phyloP scores from a whole-genome alignment of 371 early-diverging fungal genomes.

The Mucor circinelloides region DNA sequence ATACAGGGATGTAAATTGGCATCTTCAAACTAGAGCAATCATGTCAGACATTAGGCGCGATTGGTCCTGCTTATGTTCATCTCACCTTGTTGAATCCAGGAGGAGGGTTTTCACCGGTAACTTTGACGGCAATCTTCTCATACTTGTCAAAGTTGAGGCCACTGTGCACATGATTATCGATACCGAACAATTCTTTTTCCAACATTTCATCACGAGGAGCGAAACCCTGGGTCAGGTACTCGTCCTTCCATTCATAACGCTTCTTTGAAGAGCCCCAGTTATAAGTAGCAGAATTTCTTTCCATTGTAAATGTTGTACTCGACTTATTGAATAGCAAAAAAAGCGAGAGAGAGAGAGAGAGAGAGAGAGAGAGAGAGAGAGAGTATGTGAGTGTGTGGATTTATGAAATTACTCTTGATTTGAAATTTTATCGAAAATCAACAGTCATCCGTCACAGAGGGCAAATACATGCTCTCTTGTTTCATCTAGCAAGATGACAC shows the following conservation, averaged over 20 bases:
- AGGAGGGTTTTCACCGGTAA: constrained; percentile 51
- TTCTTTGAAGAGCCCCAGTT: constrained; percentile 47
- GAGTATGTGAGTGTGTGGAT: too few species aligned
- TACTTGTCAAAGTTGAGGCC: constrained; percentile 68
- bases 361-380: too few species aligned
- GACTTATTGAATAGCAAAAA: neutral
- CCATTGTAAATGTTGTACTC: neutral
- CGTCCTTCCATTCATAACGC: constrained; percentile 51
- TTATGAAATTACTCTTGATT: neutral
- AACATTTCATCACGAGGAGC: constrained; percentile 45
- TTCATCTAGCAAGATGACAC: too few species aligned
- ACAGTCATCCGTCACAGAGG: too few species aligned
- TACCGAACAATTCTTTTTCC: constrained; percentile 60
- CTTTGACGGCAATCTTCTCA: constrained; percentile 53
- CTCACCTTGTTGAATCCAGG: constrained; percentile 40
- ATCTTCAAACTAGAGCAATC: constrained; percentile 45
- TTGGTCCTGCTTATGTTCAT: neutral
- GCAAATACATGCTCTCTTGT: too few species aligned
- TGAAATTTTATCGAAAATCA: neutral
- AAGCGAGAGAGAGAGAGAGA: neutral
- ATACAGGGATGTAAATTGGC: constrained; percentile 52
- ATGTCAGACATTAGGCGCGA: neutral
- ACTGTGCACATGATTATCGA: constrained; percentile 33
- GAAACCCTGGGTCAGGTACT: constrained; percentile 26
- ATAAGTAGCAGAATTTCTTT: constrained; percentile 15